These are phyloP conservation scores for Sesbania bispinosa DNA, from an alignment of 306 rosid species.

Conservation along the genomic window DNA sequence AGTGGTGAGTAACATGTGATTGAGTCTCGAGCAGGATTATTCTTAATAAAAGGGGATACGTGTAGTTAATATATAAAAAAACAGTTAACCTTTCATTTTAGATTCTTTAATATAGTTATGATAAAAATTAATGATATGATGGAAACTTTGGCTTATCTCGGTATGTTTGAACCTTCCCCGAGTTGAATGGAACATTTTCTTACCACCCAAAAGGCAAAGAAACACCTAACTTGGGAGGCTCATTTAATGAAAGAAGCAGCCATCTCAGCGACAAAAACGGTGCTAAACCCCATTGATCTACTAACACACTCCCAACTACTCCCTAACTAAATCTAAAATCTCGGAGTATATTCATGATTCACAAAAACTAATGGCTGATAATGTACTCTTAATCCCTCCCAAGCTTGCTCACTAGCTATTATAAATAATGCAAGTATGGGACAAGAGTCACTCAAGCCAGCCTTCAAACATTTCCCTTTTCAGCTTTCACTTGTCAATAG, in stretches of 20 bases:
- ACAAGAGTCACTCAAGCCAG: slow-evolving; percentile 18
- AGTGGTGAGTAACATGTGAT: too few species aligned
- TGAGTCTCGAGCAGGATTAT: too few species aligned
- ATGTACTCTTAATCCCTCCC: not conserved
- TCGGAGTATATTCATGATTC: not conserved
- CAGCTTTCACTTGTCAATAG: not conserved
- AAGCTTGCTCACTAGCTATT: not conserved
- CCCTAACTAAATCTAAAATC: slow-evolving; percentile 1
- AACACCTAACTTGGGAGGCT: slow-evolving; percentile 33
- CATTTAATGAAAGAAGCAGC: not conserved
- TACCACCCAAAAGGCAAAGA: not conserved
- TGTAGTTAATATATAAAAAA: too few species aligned
- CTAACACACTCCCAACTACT: slow-evolving; percentile 16
- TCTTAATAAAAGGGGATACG: too few species aligned
- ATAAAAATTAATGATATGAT: not conserved
- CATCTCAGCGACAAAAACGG: slow-evolving; percentile 31
- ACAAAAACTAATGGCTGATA: not conserved
- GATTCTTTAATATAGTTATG: not conserved
- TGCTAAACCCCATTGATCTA: slow-evolving; percentile 4
- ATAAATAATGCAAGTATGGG: slow-evolving; percentile 27
- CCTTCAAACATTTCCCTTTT: not conserved
- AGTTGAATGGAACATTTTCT: not conserved
- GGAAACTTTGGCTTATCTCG: not conserved
- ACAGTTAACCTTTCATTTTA: not conserved
- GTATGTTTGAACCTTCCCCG: not conserved